Conservation (phyloP, 2,329 filamentous ascomycete genomes). For the Alternaria gaisen region DNA sequence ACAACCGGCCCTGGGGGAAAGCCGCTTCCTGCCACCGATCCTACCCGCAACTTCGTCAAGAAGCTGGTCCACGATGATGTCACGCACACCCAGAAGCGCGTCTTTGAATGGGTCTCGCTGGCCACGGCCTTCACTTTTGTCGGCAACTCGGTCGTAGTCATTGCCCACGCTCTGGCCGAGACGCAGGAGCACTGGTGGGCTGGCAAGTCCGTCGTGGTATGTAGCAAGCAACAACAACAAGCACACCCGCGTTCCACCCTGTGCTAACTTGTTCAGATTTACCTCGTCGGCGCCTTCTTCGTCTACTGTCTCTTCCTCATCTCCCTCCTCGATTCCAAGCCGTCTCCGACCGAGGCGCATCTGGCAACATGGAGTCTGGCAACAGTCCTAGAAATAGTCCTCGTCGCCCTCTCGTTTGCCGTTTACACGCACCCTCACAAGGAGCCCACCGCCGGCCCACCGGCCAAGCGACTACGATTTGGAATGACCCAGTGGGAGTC, state of each 20-base stretch:
- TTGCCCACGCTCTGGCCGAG: slow-evolving; percentile 75
- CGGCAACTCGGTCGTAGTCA: slow-evolving; percentile 75
- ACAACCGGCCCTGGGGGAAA: slow-evolving; percentile 86
- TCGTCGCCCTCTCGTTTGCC: slow-evolving; percentile 73
- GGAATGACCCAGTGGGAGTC: slow-evolving; percentile 67
- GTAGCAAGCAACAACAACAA: slow-evolving; percentile 40
- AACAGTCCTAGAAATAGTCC: slow-evolving; percentile 74
- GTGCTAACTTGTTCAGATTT: slow-evolving; percentile 68
- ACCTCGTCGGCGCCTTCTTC: slow-evolving; percentile 84
- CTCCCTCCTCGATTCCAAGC: slow-evolving; percentile 82
- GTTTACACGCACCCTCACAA: slow-evolving; percentile 74
- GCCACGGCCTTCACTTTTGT: slow-evolving; percentile 78
- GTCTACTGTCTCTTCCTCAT: slow-evolving; percentile 87
- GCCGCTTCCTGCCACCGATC: slow-evolving; percentile 74
- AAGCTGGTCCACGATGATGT: slow-evolving; percentile 64
- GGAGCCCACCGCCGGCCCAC: slow-evolving; percentile 62
- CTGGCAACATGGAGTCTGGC: slow-evolving; percentile 80
- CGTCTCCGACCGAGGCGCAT: slow-evolving; percentile 82
- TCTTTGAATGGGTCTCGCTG: slow-evolving; percentile 79
- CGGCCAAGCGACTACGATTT: slow-evolving; percentile 32
- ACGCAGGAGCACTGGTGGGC: slow-evolving; percentile 80
- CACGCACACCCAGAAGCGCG: slow-evolving; percentile 70
- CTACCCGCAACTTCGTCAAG: slow-evolving; percentile 54
- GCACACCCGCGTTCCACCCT: neutral
- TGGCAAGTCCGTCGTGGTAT: slow-evolving; percentile 77